phyloP scores from a whole-genome alignment of 768 basidiomycete genomes.

The Kwoniella shandongensis region DNA sequence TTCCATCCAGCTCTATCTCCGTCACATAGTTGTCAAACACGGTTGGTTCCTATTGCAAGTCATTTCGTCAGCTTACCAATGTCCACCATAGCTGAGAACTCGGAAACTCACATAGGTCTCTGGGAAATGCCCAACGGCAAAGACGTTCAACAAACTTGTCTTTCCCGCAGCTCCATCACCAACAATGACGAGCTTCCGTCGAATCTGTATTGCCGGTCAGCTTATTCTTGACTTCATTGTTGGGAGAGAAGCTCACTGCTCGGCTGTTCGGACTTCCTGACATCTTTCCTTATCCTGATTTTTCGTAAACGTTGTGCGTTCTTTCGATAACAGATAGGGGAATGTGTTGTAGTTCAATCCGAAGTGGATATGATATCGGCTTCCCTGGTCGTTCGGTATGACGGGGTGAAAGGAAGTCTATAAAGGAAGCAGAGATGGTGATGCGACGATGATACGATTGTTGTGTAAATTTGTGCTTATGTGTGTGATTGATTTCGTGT shows the following conservation, averaged over 20 bases:
- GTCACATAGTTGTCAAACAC: constrained; percentile 98
- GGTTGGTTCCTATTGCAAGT: constrained; percentile 61
- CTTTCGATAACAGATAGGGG: too few species aligned
- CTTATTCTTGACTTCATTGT: not conserved
- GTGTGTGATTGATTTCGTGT: too few species aligned
- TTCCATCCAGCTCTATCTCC: constrained; percentile 94
- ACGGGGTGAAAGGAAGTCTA: too few species aligned
- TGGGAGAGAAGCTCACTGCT: constrained; percentile 14
- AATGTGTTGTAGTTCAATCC: too few species aligned
- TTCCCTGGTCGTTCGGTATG: too few species aligned
- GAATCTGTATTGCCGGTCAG: constrained; percentile 61
- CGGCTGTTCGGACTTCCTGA: constrained; percentile 18
- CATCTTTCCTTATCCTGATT: constrained; percentile 3
- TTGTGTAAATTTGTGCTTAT: too few species aligned
- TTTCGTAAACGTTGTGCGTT: not conserved
- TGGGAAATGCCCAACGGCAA: constrained; percentile 51
- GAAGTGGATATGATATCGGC: too few species aligned
- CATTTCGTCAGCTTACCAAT: not conserved
- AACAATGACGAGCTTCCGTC: constrained; percentile 85
- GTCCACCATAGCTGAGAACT: not conserved
- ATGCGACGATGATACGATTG: too few species aligned
- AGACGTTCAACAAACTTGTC: constrained; percentile 50
- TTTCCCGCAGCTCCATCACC: constrained; percentile 99
- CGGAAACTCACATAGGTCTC: constrained; percentile 36
- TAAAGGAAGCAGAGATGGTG: too few species aligned